phyloP scores from a whole-genome alignment of 192 early-diverging fungal species.

The Diversispora epigaea region DNA sequence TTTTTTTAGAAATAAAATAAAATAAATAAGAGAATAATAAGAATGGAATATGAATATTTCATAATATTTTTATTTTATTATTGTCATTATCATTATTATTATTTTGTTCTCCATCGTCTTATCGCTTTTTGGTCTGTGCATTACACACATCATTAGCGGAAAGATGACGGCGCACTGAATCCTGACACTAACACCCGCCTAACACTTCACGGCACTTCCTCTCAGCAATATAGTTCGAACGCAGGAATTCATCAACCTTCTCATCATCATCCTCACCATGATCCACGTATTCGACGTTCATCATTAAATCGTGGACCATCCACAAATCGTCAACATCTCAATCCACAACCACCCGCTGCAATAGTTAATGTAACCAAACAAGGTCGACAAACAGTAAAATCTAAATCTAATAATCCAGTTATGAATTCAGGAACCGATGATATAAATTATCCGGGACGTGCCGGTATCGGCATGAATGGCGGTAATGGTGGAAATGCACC shows the following conservation, averaged over 20 bases:
- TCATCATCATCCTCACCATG: slow-evolving; percentile 28
- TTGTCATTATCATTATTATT: not conserved
- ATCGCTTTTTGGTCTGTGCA: slow-evolving; percentile 29
- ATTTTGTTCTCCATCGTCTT: slow-evolving; percentile 9
- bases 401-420: slow-evolving; percentile 13
- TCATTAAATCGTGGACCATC: slow-evolving; percentile 29
- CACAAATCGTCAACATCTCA: slow-evolving; percentile 26
- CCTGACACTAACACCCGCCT: slow-evolving; percentile 30
- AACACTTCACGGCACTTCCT: slow-evolving; percentile 27
- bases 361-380: slow-evolving; percentile 1
- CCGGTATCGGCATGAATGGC: slow-evolving; percentile 25
- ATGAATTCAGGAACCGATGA: slow-evolving; percentile 25
- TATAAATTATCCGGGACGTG: slow-evolving; percentile 20
- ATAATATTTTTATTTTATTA: too few species aligned
- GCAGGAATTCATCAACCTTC: slow-evolving; percentile 27
- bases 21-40: not conserved
- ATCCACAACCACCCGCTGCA: slow-evolving; percentile 12
- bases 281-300: slow-evolving; percentile 27
- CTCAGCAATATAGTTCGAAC: slow-evolving; percentile 34
- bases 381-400: not conserved
- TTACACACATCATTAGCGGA: slow-evolving; percentile 24
- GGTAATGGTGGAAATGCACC: slow-evolving; percentile 25
- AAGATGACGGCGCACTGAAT: slow-evolving; percentile 26
- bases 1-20: too few species aligned
- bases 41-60: not conserved